Evolutionary conservation across 2,329 filamentous ascomycete genomes (phyloP), one percentile per base, ranked within the genome.

Genomic region (Tolypocladium inflatum): DNA sequence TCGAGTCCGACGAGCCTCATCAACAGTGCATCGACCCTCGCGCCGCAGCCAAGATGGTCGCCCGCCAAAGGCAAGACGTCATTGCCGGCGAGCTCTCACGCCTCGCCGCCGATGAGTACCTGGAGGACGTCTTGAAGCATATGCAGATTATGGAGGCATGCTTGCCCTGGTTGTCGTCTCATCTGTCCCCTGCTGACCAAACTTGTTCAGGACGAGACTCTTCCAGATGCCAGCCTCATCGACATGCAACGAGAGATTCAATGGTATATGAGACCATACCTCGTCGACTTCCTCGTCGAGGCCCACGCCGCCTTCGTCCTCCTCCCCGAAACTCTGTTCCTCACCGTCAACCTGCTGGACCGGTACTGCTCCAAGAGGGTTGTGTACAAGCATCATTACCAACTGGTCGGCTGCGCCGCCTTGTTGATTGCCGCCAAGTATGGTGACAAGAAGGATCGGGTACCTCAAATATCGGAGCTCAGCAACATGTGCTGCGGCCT

Each of bases 401-500:
- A 99, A 76, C 80, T 99, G 55, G 94, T 99, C 60, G 94, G 94
- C 66, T 99, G 94, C 74, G 92, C 94, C 61, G 91, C 94, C 38
- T 85, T 99, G 56, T 84, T 99, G 63, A 97, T 99, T 69, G 93
- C 94, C 64, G 90, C 94, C 74, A 99, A 99, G 80, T 99, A 97
- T 71, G 93, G 93, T 59, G 94, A 99, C 77, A 93, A 94, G 80
- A 99, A 99, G 79, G 94, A 99, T 70, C 86, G 92, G 55, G 94
- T 99, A n/a, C 94, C 94, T 5, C 94, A 95, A 63, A 95, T 99
- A 71, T 87, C 91, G 71, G 94, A 99, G 73, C 81, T 99, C 63
- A 96, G 96, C 82, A 95, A 93, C 65, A 97, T 99, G 94, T 99
- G 94, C 82, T 97, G 94, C 76, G 92, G 90, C 42, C 83, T 97